These are phyloP conservation scores for Coemansia sp. DNA, from an alignment of 192 early-diverging fungal genomes.

Conservation along the genomic window DNA sequence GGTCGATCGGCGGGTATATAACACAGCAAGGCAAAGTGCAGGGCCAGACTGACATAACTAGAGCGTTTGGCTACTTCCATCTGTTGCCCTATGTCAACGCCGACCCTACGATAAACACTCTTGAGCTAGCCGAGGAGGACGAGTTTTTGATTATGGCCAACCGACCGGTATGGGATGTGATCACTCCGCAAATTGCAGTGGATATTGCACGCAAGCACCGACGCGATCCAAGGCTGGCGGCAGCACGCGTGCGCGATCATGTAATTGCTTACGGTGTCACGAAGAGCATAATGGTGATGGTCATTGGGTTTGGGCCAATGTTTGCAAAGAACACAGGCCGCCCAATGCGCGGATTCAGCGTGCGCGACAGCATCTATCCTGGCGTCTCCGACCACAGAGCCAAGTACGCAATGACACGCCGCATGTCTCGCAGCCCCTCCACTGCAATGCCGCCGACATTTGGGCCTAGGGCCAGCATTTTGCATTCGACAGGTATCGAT, in stretches of 20 bases:
- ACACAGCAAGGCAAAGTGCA: conserved; percentile 73
- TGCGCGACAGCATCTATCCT: conserved; percentile 55
- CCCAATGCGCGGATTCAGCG: conserved; percentile 54
- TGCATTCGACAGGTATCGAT: conserved; percentile 21
- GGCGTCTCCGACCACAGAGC: conserved; percentile 49
- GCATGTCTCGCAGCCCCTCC: conserved; percentile 51
- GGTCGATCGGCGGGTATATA: conserved; percentile 78
- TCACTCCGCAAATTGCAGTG: conserved; percentile 78
- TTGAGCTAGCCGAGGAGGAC: conserved; percentile 76
- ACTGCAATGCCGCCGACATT: conserved; percentile 37
- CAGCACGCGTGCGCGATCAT: conserved; percentile 82
- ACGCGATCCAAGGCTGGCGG: conserved; percentile 73
- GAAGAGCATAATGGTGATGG: conserved; percentile 84
- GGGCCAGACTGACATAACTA: conserved; percentile 71
- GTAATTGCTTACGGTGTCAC: conserved; percentile 80
- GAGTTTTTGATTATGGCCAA: conserved; percentile 80
- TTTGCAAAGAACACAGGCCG: conserved; percentile 60
- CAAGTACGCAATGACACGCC: conserved; percentile 46
- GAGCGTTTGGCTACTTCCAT: conserved; percentile 86
- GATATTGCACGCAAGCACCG: conserved; percentile 81
- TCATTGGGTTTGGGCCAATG: conserved; percentile 81
- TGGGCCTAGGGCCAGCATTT: conserved; percentile 28
- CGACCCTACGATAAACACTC: conserved; percentile 73
- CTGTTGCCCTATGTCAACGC: conserved; percentile 80
- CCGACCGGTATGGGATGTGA: conserved; percentile 73